phyloP scores from a whole-genome alignment of 192 early-diverging fungal species.

The Rhizoclosmatium sp. region DNA sequence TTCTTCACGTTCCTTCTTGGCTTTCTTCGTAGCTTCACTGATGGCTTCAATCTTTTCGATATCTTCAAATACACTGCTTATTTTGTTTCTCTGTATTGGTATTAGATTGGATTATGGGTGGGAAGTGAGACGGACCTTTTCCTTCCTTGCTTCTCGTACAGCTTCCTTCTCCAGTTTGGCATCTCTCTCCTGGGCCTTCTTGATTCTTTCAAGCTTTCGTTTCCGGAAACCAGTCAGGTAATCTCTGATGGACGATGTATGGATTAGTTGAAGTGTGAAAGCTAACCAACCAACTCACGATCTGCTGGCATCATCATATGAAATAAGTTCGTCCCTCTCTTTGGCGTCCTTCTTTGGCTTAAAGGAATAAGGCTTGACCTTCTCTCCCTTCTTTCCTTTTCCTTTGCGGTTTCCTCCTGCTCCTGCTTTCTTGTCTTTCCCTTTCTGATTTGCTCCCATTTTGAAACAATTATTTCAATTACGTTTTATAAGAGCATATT shows the following conservation, averaged over 20 bases:
- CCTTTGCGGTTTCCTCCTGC: neutral
- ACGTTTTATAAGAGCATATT: no score
- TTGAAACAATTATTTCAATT: no score
- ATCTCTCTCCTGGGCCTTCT: slow-evolving; percentile 39
- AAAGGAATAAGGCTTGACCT: neutral
- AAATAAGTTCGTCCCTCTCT: neutral
- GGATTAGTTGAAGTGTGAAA: neutral
- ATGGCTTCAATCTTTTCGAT: slow-evolving; percentile 39
- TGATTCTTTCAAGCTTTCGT: slow-evolving; percentile 52
- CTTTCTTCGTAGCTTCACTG: neutral
- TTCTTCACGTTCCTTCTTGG: slow-evolving; percentile 7
- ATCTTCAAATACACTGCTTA: slow-evolving; percentile 29
- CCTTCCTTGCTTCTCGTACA: slow-evolving; percentile 41
- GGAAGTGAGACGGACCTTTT: slow-evolving; percentile 36
- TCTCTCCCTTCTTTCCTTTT: neutral
- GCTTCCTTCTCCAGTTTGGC: slow-evolving; percentile 38
- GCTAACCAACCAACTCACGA: neutral
- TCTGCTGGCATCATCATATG: slow-evolving; percentile 3
- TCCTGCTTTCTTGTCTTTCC: no score
- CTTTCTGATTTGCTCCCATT: no score
- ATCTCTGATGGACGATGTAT: slow-evolving; percentile 34
- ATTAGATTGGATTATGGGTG: neutral
- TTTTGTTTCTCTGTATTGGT: slow-evolving; percentile 32
- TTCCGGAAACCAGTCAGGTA: slow-evolving; percentile 62
- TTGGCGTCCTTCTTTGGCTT: neutral